Percentiles rank a stretch among this genome's conserved stretches.
These are phyloP conservation scores for Pyrenophora graminea DNA, from an alignment of 2,329 filamentous ascomycete genomes.

Conservation along the genomic window DNA sequence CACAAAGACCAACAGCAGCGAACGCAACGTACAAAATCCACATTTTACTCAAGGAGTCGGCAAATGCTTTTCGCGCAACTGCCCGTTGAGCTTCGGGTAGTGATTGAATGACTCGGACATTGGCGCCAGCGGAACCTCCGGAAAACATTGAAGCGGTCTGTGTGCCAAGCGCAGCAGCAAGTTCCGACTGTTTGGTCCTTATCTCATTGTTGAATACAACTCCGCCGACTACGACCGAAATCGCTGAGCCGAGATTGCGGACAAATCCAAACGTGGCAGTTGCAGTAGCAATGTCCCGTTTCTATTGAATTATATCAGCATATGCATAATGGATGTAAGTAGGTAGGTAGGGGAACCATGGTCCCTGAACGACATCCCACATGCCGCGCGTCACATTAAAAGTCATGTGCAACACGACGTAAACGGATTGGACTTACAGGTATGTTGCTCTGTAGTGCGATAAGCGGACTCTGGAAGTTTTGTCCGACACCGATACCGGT, in stretches of 20 bases:
- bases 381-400: slow-evolving; percentile 2
- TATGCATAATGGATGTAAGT: not conserved
- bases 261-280: slow-evolving; percentile 70
- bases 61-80: slow-evolving; percentile 50
- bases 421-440: slow-evolving; percentile 40
- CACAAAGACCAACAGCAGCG: slow-evolving; percentile 45
- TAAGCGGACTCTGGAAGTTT: slow-evolving; percentile 70
- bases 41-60: slow-evolving; percentile 52
- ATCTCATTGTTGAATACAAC: slow-evolving; percentile 79
- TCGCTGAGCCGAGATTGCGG: slow-evolving; percentile 69
- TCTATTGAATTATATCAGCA: slow-evolving; percentile 29
- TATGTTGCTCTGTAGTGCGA: slow-evolving; percentile 68
- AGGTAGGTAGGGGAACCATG: not conserved
- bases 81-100: slow-evolving; percentile 55
- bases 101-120: slow-evolving; percentile 60
- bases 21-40: slow-evolving; percentile 56
- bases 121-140: slow-evolving; percentile 65
- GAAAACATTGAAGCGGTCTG: slow-evolving; percentile 58
- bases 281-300: slow-evolving; percentile 68
- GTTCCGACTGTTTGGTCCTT: slow-evolving; percentile 57
- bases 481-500: slow-evolving; percentile 59
- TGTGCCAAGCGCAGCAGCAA: slow-evolving; percentile 57
- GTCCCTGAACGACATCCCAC: slow-evolving; percentile 4
- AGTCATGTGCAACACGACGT: slow-evolving; percentile 1
- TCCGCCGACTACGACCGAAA: slow-evolving; percentile 73